These are phyloP conservation scores for Inga leiocalycina DNA, from an alignment of 306 rosid genomes.

Conservation along the genomic window DNA sequence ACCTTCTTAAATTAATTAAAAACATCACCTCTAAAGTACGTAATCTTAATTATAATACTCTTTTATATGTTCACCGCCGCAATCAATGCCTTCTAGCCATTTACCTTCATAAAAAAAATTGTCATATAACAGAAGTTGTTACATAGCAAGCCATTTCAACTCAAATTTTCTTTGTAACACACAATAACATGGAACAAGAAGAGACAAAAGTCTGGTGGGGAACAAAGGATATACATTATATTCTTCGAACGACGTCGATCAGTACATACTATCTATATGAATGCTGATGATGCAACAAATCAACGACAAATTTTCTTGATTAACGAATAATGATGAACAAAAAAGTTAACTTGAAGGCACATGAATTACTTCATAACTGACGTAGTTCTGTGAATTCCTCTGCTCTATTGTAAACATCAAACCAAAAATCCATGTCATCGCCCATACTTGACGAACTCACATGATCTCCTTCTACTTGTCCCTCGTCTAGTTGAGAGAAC, in stretches of 20 bases:
- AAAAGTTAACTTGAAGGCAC: not conserved
- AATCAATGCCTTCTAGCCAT: not conserved
- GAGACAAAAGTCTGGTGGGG: not conserved
- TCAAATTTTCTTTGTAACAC: not conserved
- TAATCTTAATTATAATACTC: too few relatives aligned
- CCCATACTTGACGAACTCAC: conserved; percentile 27
- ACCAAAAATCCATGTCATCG: conserved; percentile 67
- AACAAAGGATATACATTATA: not conserved
- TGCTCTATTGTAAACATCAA: conserved; percentile 49
- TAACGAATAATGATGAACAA: not conserved
- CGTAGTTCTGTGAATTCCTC: conserved; percentile 50
- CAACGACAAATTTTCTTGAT: not conserved
- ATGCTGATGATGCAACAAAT: not conserved
- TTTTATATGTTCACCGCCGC: not conserved
- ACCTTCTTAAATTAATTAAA: not conserved
- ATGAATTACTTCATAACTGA: conserved; percentile 28
- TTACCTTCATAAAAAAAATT: not conserved
- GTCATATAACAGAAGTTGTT: not conserved
- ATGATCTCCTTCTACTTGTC: conserved; percentile 15
- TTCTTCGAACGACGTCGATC: not conserved
- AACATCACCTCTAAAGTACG: not conserved
- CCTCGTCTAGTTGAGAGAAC: conserved; percentile 30
- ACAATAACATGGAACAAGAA: not conserved
- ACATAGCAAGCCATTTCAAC: not conserved
- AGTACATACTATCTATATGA: too few relatives aligned